Percentiles rank a stretch among this genome's conserved stretches.
phyloP scores from a whole-genome alignment of 2,329 filamentous ascomycete genomes.

The Ophiostoma tasmaniense region DNA sequence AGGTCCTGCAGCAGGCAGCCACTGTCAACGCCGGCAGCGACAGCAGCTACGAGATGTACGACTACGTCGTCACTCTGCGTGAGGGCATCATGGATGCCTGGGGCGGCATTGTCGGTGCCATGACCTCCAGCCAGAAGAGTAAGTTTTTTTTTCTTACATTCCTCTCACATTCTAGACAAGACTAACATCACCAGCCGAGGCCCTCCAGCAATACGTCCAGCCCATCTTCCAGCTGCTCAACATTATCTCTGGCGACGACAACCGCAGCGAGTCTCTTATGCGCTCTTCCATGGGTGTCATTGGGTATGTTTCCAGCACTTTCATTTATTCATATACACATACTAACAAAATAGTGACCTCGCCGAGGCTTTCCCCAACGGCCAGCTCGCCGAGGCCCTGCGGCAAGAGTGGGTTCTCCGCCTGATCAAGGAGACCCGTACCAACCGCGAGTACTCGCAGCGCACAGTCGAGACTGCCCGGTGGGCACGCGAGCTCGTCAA shows the following conservation, averaged over 20 bases:
- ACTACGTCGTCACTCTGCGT: conserved; percentile 88
- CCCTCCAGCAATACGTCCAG: conserved; percentile 68
- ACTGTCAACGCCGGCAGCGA: conserved; percentile 71
- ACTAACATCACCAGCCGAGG: conserved; percentile 43
- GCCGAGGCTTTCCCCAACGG: conserved; percentile 89
- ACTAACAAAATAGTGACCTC: conserved; percentile 57
- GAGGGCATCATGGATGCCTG: conserved; percentile 99
- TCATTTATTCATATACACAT: not conserved
- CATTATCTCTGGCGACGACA: conserved; percentile 69
- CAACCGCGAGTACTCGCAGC: conserved; percentile 75
- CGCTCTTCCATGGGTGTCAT: conserved; percentile 95
- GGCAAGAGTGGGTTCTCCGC: conserved; percentile 77
- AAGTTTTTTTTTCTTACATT: conserved; percentile 28
- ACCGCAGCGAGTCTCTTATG: conserved; percentile 85
- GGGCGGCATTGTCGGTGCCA: conserved; percentile 91
- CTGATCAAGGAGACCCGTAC: conserved; percentile 89
- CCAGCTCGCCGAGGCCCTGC: conserved; percentile 76
- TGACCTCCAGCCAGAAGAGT: conserved; percentile 77
- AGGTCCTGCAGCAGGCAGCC: conserved; percentile 88
- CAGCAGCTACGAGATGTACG: conserved; percentile 86
- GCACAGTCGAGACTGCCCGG: conserved; percentile 88
- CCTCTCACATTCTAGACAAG: no score
- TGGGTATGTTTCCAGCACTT: conserved; percentile 53
- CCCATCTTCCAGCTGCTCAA: conserved; percentile 83
- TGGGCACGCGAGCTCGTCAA: conserved; percentile 98